Evolutionary conservation across 768 basidiomycete species (phyloP).

Genomic region (Tulasnella calospora): DNA sequence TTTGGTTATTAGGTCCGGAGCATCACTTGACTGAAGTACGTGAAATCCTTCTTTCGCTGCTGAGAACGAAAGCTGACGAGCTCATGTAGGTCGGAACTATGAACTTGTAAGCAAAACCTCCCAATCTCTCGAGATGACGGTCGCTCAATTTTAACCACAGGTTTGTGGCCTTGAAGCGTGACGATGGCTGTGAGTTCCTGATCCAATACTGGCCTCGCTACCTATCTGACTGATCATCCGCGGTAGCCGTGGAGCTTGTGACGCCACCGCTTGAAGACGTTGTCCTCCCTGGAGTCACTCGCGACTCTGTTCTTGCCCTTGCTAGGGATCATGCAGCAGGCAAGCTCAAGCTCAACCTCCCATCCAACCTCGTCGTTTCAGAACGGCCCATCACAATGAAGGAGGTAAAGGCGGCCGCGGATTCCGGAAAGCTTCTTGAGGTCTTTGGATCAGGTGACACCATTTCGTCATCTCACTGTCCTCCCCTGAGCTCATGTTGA

Average conservation of each 20-base stretch:
- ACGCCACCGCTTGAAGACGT: conserved; percentile 44
- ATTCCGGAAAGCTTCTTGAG: conserved; percentile 45
- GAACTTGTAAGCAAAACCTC: conserved; percentile 85
- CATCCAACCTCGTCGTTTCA: conserved; percentile 53
- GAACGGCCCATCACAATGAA: conserved; percentile 73
- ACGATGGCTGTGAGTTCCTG: conserved; percentile 53
- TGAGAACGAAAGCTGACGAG: not conserved
- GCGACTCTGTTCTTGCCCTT: conserved; percentile 43
- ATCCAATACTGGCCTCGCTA: not conserved
- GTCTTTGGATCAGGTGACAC: conserved; percentile 46
- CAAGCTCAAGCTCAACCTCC: conserved; percentile 43
- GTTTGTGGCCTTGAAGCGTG: conserved; percentile 30
- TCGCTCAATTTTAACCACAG: not conserved
- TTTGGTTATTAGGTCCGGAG: conserved; percentile 74
- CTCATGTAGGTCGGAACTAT: conserved; percentile 68
- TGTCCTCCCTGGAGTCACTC: conserved; percentile 45
- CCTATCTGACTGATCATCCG: not conserved
- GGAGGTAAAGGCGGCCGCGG: conserved; percentile 55
- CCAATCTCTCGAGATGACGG: conserved; percentile 28
- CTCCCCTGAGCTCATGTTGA: conserved; percentile 20
- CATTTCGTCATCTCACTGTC: not conserved
- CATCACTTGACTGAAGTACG: conserved; percentile 45
- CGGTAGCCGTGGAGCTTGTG: conserved; percentile 37
- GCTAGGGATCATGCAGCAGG: conserved; percentile 55
- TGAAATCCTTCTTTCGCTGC: conserved; percentile 28